These are phyloP conservation scores for Termitomyces sp. DNA, from an alignment of 768 basidiomycete species.

Conservation along the genomic window DNA sequence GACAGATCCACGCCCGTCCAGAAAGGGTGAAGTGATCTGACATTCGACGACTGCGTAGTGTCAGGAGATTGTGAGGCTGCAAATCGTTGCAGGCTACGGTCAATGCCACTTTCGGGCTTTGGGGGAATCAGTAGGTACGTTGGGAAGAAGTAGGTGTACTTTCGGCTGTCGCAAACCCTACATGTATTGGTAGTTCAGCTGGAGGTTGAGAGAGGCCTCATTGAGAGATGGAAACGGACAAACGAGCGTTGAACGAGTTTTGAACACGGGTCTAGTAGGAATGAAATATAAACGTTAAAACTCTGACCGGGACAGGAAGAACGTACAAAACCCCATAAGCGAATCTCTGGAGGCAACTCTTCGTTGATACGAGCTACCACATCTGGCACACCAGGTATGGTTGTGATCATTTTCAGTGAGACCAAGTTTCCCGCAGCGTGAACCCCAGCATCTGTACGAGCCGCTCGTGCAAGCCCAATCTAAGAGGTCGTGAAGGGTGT, in stretches of 20 bases:
- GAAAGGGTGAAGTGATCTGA: slow-evolving; percentile 44
- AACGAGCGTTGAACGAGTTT: slow-evolving; percentile 78
- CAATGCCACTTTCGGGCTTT: slow-evolving; percentile 64
- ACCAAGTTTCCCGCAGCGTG: slow-evolving; percentile 96
- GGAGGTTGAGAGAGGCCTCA: not conserved
- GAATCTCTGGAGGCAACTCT: slow-evolving; percentile 85
- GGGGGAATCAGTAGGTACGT: slow-evolving; percentile 91
- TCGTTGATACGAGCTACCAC: slow-evolving; percentile 74
- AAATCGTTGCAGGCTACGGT: slow-evolving; percentile 35
- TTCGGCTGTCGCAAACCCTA: slow-evolving; percentile 90
- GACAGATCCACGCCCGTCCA: slow-evolving; percentile 46
- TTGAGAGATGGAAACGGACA: slow-evolving; percentile 34
- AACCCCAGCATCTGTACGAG: slow-evolving; percentile 95
- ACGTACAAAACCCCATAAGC: slow-evolving; percentile 87
- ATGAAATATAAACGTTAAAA: not conserved
- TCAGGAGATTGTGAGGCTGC: slow-evolving; percentile 20
- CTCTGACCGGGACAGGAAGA: not conserved
- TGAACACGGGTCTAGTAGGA: slow-evolving; percentile 54
- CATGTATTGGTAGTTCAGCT: slow-evolving; percentile 8
- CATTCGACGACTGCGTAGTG: slow-evolving; percentile 4
- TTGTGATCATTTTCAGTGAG: slow-evolving; percentile 83
- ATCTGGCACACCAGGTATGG: slow-evolving; percentile 66
- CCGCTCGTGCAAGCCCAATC: slow-evolving; percentile 84
- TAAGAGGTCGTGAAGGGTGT: slow-evolving; percentile 21
- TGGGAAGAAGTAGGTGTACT: slow-evolving; percentile 97